Evolutionary conservation across 495 filamentous ascomycete genomes (phyloP), one percentile per base, ranked within the genome.

Genomic region (Penicillium coprophilum): DNA sequence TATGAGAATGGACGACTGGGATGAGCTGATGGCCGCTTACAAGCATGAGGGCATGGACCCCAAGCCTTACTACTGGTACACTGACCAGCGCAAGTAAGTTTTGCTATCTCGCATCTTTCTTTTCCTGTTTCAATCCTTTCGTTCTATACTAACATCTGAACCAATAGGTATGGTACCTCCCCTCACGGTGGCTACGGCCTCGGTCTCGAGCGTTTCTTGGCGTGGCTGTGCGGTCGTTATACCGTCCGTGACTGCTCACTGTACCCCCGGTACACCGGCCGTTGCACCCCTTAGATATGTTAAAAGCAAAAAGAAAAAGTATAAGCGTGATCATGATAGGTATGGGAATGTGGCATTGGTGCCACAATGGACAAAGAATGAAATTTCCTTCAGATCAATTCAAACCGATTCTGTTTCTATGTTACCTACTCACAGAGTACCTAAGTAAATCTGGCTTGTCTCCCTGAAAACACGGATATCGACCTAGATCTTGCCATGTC

Each of bases 21-120:
- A 95, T n/a, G 92, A 97, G 77, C 71, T 97, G 63, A 87, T 97
- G 77, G 85, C 77, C 41, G 94, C 90, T 6, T 97, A 95, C 72
- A 84, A 89, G 75, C 82, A 89, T 57, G 88, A 96, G 70, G 89
- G 86, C 46, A 96, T 98, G 67, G 85, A 87, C 48, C 84, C 89
- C 27, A 84, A 84, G 68, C 86, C 89, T 13, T 98, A 98, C 74
- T 98, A 96, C 82, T 98, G 94, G 94, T 99, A 96, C 78, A 97
- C 91, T 10, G 94, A 98, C 75, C 91, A 96, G 84, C 81, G 94
- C 64, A 96, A 96, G 90, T 95, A 75, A 82, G 91, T 89, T n/a
- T 36, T 15, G 34, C n/a, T 38, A 17, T 17, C 15, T 38, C 34
- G 7, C 3, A 38, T 46, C 31, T 31, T 12, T 46, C 31, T 31